These are phyloP conservation scores for Centella asiatica DNA, from an alignment of 129 eudicot species.

Conservation along the genomic window DNA sequence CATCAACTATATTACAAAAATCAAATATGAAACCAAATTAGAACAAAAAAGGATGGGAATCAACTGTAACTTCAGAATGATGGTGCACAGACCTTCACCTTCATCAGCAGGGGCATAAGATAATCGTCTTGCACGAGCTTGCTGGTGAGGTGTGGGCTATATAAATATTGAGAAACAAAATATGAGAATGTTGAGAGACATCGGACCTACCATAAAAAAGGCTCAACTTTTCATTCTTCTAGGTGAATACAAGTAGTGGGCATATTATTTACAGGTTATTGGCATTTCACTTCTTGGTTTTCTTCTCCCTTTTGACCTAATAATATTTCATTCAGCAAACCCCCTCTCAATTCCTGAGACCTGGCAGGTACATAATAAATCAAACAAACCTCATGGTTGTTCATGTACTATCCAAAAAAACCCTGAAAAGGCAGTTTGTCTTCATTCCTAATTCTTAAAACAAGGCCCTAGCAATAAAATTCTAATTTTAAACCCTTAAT, in stretches of 20 bases:
- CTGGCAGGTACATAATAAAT: no score
- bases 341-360: no score
- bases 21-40: background rate
- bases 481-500: background rate
- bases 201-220: no score
- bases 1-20: slow-evolving; percentile 21
- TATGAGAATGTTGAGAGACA: background rate
- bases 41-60: background rate
- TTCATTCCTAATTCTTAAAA: no score
- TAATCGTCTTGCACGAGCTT: slow-evolving; percentile 64
- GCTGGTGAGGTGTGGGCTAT: slow-evolving; percentile 84
- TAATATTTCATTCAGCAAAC: no score
- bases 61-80: background rate
- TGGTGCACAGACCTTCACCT: slow-evolving; percentile 46
- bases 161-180: background rate
- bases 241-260: background rate
- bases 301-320: no score
- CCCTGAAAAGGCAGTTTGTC: no score
- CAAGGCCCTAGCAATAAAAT: no score
- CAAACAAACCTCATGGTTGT: no score
- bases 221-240: no score
- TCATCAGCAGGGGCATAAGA: slow-evolving; percentile 63
- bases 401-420: no score
- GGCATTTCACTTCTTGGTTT: no score
- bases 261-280: background rate